Conservation (phyloP, 768 basidiomycete species). For the Lactarius evosmus region DNA sequence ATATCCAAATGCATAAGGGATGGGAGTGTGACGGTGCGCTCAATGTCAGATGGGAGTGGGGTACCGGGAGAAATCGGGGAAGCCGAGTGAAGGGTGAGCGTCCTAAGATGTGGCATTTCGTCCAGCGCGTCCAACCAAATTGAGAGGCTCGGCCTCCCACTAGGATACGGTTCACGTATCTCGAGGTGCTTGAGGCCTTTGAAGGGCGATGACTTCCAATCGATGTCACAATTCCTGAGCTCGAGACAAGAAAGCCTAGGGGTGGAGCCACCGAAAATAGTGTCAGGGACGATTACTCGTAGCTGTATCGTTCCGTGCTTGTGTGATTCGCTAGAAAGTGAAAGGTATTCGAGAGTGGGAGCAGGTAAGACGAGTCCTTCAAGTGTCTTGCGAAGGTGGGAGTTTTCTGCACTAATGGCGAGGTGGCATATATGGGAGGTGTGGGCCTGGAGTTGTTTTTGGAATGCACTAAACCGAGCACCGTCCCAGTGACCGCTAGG, state of each 20-base stretch:
- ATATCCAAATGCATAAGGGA: neutral
- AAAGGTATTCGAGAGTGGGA: neutral
- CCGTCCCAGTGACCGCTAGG: neutral
- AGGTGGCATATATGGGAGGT: neutral
- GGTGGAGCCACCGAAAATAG: neutral
- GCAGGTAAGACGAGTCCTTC: neutral
- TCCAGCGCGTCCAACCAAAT: constrained; percentile 6
- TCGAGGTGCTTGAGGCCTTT: neutral
- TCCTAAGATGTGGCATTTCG: neutral
- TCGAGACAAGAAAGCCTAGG: constrained; percentile 8
- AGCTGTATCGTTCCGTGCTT: neutral
- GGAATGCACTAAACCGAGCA: neutral
- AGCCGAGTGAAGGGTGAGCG: neutral
- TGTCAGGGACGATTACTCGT: neutral
- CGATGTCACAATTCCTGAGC: constrained; percentile 1
- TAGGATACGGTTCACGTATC: neutral
- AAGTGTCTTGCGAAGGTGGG: neutral
- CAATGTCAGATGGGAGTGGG: neutral
- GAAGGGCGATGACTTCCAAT: constrained; percentile 10
- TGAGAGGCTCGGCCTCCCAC: neutral
- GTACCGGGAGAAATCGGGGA: neutral
- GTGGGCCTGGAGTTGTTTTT: neutral
- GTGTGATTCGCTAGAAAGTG: neutral
- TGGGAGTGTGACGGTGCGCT: neutral
- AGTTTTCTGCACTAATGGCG: neutral